Base-by-base conservation (phyloP, 306 rosid genomes). In the Citrullus mucosospermus region DNA sequence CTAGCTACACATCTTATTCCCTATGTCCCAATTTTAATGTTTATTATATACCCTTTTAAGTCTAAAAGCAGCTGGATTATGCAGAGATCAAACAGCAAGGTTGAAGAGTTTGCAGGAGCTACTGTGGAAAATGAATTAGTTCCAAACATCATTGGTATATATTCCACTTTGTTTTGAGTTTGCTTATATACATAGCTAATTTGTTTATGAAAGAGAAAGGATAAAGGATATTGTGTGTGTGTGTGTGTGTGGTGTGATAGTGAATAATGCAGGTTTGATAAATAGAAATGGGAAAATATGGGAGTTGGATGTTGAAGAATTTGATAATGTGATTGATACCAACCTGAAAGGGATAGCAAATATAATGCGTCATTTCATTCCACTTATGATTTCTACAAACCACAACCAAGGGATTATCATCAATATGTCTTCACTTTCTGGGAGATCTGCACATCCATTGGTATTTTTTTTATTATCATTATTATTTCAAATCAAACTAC, bases 131-230 rank as follows among this genome's bases (percentile, higher is more conserved):
- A 82, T 28, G 88, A 83, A 39, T 81, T 85, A 0, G 84, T 84
- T 77, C 98, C 98, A 0, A 93, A 93, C 75, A 87, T 93, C 54
- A 79, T 93, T 28, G 89, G 91, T 85, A 77, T 44, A 89, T 85
- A 77, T 44, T 39, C 0, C 0, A 16, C 10, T 20, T 6, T 36
- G 6, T 8, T 7, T 32, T 38, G 15, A 25, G 18, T 18, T 55
- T 55, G 25, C 28, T 25, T 25, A 25, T 25, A 25, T 25, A 25
- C 28, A 25, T 25, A 25, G 28, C 28, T 25, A 25, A 25, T 25
- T 25, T 25, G 28, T 25, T 25, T 25, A 25, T 25, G 9, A 16
- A 15, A 53, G 58, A 55, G 0, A 51, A 18, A 17, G 0, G 22
- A 6, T 5, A 20, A 55, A 32, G 34, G 34, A 32, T 32, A 32